Conservation (phyloP, 2,329 filamentous ascomycete genomes). For the Fusarium citri region DNA sequence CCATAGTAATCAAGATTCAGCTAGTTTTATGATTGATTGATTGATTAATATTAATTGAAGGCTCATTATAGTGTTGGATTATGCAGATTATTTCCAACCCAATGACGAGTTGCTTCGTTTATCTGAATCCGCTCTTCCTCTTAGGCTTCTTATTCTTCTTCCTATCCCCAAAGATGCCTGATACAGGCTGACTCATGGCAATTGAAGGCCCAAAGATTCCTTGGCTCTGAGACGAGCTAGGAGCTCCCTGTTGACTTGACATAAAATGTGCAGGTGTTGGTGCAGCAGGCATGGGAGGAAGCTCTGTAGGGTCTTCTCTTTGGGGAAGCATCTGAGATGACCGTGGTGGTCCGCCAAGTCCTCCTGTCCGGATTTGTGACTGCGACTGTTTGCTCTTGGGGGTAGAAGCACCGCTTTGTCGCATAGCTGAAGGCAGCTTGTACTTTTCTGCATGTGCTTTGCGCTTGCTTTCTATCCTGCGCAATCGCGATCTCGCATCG, state of each 20-base stretch:
- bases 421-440: constrained; percentile 45
- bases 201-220: constrained; percentile 45
- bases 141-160: constrained; percentile 58
- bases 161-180: constrained; percentile 61
- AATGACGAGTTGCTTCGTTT: constrained; percentile 4
- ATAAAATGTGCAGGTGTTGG: constrained; percentile 47
- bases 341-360: background rate
- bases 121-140: constrained; percentile 57
- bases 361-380: background rate
- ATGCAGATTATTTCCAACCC: background rate
- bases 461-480: constrained; percentile 50
- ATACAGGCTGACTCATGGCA: constrained; percentile 60
- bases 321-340: constrained; percentile 26
- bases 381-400: background rate
- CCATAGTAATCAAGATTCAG: background rate
- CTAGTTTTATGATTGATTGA: background rate
- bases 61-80: background rate
- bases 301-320: constrained; percentile 23
- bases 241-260: constrained; percentile 52
- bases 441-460: constrained; percentile 52
- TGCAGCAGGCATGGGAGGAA: constrained; percentile 31
- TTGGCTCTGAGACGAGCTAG: constrained; percentile 52
- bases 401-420: constrained; percentile 42
- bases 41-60: constrained; percentile 1
- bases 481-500: constrained; percentile 50